These are phyloP conservation scores for Westerdykella sp. DNA, from an alignment of 2,329 filamentous ascomycete species.

Conservation along the genomic window DNA sequence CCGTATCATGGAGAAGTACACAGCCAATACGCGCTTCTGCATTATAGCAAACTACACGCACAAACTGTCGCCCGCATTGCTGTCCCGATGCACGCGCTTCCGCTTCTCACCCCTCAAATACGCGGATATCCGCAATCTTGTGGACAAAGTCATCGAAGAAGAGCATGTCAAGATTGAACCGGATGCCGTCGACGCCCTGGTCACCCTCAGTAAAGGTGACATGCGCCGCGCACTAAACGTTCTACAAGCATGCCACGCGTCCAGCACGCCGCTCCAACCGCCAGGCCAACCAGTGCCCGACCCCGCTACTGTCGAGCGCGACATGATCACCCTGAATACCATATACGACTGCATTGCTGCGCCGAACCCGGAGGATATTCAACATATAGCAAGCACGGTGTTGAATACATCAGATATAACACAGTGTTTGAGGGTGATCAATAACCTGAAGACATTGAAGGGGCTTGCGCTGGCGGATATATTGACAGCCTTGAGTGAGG, in stretches of 20 bases:
- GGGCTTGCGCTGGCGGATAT: slow-evolving; percentile 92
- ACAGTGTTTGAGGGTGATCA: slow-evolving; percentile 80
- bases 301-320: slow-evolving; percentile 60
- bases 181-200: slow-evolving; percentile 75
- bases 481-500: slow-evolving; percentile 76
- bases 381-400: slow-evolving; percentile 75
- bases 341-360: slow-evolving; percentile 98
- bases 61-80: slow-evolving; percentile 85
- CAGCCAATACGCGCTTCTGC: slow-evolving; percentile 93
- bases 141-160: slow-evolving; percentile 83
- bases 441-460: slow-evolving; percentile 75
- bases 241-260: slow-evolving; percentile 91
- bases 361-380: slow-evolving; percentile 82
- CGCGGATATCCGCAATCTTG: slow-evolving; percentile 72
- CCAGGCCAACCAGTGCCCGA: slow-evolving; percentile 43
- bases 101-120: slow-evolving; percentile 92
- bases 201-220: slow-evolving; percentile 85
- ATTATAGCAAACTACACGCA: slow-evolving; percentile 99
- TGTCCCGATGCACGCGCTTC: slow-evolving; percentile 92
- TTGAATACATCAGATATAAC: slow-evolving; percentile 82
- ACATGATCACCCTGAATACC: slow-evolving; percentile 81
- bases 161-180: slow-evolving; percentile 77
- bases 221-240: slow-evolving; percentile 95
- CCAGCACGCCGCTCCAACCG: slow-evolving; percentile 58
- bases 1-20: slow-evolving; percentile 99